Evolutionary conservation across 305 asterid species (phyloP), one percentile per base, ranked within the genome.

Genomic region (Rubia peregrina): DNA sequence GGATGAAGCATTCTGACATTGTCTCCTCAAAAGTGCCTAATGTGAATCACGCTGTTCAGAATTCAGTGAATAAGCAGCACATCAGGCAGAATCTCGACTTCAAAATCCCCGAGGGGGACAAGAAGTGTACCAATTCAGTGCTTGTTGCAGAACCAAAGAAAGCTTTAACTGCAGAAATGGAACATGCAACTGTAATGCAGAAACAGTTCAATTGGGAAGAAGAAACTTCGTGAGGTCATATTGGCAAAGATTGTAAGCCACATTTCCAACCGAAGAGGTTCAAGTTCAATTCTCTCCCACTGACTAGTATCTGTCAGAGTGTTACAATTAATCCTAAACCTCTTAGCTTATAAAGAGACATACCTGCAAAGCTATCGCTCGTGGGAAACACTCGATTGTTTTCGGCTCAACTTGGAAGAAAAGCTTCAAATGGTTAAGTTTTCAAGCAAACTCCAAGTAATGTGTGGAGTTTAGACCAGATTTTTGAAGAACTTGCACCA

Each of bases 51-150:
- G 70, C 82, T 78, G 81, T 73, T 71, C 81, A 73, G 56, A 80
- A 67, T 71, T 48, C 83, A 19, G 42, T 55, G 22, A 61, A 78
- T 19, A 24, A 70, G 75, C 78, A 75, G 73, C 46, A 57, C 72
- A 69, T 70, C 49, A 67, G 67, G 72, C 87, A 78, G 48, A 81
- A 83, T 42, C 79, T 74, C 30, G 90, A 86, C 38, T 75, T 85
- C 43, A 80, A 71, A 74, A 33, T 67, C 55, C 71, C 71, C 9
- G 85, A 80, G 72, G 82, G 69, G 48, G 80, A 73, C 33, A 57
- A 13, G 43, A 82, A 80, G 62, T 83, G 69, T 60, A 76, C 70
- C 38, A 80, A 66, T 80, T 48, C 89, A 40, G 49, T 65, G 73
- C 68, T 86, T 33, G 62, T 55, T 51, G 40, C 74, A 62, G 89